Evolutionary conservation across 306 rosid genomes (phyloP), one percentile per base, ranked within the genome.

Genomic region (Dryas alaskensis): DNA sequence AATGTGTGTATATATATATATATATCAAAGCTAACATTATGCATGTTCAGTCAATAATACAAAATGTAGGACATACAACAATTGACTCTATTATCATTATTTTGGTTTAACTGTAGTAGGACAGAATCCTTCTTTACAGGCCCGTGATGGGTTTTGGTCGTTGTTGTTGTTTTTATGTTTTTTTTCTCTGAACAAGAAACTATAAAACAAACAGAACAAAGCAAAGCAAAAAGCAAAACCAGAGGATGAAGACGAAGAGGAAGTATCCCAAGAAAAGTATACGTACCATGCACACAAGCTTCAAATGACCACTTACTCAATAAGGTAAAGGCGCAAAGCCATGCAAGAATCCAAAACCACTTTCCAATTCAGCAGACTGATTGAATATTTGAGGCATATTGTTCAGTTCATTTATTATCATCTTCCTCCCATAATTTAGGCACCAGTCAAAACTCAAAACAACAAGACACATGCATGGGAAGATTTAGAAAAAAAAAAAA

Each of bases 61-160:
- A 62, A 42, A 40, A 17, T 6, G 31, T 4, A 64, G 39, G 52
- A 64, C 12, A 55, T 55, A 55, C 2, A 42, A 7, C 2, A 13
- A 22, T 22, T 64, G 4, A 3, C 25, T 43, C n/a, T 63, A 8
- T 43, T 14, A 3, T 16, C 37, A 12, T 13, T 63, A 40, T 40
- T 42, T 63, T 16, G 12, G 31, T 4, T 13, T 42, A n/a, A 44
- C 3, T 17, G 10, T 10, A 19, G 53, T 7, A 65, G 11, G 70
- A 65, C 70, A 65, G 54, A 64, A 44, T 17, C 51, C 52, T 64
- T 64, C 69, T 44, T 44, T 64, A 17, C 52, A 19, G 43, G 51
- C 54, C 75, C 75, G 75, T 71, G 75, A 71, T 4, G 57, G 14
- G 12, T 22, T 44, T 46, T 58, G n/a, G 19, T 43, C 12, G 43